These are phyloP conservation scores for Pachysandra terminalis DNA, from an alignment of 164 flowering plant genomes.

Conservation along the genomic window DNA sequence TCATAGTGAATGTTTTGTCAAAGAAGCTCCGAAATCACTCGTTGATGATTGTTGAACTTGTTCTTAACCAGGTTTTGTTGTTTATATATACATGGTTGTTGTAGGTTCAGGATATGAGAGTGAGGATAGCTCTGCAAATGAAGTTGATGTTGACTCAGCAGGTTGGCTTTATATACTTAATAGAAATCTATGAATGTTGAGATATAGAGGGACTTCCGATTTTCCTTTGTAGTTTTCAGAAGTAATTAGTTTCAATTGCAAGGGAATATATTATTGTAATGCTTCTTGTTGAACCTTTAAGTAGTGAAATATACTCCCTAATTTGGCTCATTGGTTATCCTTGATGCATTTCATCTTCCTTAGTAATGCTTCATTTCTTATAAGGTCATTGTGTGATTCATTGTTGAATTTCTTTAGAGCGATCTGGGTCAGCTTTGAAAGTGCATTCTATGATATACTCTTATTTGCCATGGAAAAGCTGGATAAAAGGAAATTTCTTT, in stretches of 20 bases:
- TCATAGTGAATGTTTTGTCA: too few relatives aligned
- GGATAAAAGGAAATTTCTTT: background rate
- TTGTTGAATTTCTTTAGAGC: background rate
- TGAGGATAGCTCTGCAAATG: constrained; percentile 53
- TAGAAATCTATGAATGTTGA: background rate
- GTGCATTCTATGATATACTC: background rate
- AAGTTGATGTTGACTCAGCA: constrained; percentile 34
- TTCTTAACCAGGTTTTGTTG: too few relatives aligned
- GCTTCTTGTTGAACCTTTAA: background rate
- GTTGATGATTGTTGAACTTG: background rate
- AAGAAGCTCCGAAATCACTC: background rate
- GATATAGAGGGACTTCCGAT: background rate
- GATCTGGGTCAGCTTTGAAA: background rate
- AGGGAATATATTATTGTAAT: background rate
- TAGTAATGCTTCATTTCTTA: background rate
- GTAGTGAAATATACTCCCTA: background rate
- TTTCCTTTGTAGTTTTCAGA: background rate
- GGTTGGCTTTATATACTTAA: constrained; percentile 24
- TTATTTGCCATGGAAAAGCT: too few relatives aligned
- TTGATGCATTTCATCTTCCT: background rate
- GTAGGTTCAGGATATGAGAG: constrained; percentile 44
- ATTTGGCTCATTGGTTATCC: background rate
- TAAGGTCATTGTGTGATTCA: background rate
- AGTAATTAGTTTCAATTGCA: background rate
- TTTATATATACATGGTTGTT: background rate